These are phyloP conservation scores for Xylariales sp. DNA, from an alignment of 2,329 filamentous ascomycete genomes.

Conservation along the genomic window DNA sequence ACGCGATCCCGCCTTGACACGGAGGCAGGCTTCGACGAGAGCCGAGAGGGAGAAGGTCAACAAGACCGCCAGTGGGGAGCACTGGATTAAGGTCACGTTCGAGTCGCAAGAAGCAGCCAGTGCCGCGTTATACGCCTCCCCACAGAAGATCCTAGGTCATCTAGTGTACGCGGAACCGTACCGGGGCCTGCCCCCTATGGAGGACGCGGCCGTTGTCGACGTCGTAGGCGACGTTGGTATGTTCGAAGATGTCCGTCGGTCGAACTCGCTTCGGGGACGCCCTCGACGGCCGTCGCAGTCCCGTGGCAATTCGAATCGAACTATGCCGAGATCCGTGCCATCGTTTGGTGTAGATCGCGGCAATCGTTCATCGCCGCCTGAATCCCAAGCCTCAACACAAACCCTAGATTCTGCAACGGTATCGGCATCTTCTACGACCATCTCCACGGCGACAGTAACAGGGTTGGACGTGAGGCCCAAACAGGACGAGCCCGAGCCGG, in stretches of 20 bases:
- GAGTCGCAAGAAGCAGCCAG: conserved; percentile 79
- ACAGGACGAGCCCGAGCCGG: conserved; percentile 44
- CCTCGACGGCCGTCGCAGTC: conserved; percentile 42
- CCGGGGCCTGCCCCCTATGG: conserved; percentile 70
- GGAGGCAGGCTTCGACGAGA: conserved; percentile 71
- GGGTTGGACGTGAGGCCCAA: conserved; percentile 43
- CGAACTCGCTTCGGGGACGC: conserved; percentile 32
- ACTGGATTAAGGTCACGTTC: conserved; percentile 93
- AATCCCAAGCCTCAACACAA: conserved; percentile 63
- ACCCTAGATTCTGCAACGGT: conserved; percentile 66
- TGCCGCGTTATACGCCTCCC: conserved; percentile 75
- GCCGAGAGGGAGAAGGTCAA: conserved; percentile 84
- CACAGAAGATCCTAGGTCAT: conserved; percentile 77
- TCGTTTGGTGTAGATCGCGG: conserved; percentile 29
- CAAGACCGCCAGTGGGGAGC: conserved; percentile 81
- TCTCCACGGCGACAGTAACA: conserved; percentile 61
- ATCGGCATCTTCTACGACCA: conserved; percentile 56
- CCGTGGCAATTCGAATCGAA: conserved; percentile 40
- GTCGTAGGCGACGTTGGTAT: conserved; percentile 55
- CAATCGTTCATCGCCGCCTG: conserved; percentile 51
- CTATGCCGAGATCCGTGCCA: conserved; percentile 51
- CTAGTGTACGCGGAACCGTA: conserved; percentile 78
- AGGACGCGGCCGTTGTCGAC: conserved; percentile 72
- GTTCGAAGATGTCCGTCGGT: conserved; percentile 44
- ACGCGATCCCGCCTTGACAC: conserved; percentile 76